Conservation (phyloP, 805 yeast species). For the Wickerhamomyces bovis region DNA sequence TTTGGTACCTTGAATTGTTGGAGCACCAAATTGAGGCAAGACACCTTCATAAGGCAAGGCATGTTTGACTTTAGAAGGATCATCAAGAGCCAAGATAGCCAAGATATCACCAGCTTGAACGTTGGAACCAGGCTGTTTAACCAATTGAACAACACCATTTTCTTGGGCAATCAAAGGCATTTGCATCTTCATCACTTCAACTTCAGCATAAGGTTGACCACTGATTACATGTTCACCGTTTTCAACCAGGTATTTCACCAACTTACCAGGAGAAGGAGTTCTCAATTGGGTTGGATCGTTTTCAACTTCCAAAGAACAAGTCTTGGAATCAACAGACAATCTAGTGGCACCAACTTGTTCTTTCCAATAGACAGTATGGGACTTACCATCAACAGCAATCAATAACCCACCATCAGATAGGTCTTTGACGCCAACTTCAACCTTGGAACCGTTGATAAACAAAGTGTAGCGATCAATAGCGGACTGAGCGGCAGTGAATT, state of each 20-base stretch:
- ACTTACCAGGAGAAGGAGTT: slow-evolving; percentile 98
- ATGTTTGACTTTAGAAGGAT: slow-evolving; percentile 94
- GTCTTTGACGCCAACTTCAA: slow-evolving; percentile 80
- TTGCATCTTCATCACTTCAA: slow-evolving; percentile 99
- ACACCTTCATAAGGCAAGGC: slow-evolving; percentile 95
- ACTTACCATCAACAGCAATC: slow-evolving; percentile 81
- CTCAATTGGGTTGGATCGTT: slow-evolving; percentile 98
- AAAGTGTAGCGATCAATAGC: slow-evolving; percentile 79
- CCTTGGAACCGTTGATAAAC: slow-evolving; percentile 89
- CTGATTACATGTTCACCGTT: slow-evolving; percentile 88
- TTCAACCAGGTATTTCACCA: slow-evolving; percentile 88
- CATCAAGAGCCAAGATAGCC: slow-evolving; percentile 91
- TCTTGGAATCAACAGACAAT: slow-evolving; percentile 89
- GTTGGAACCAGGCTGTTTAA: slow-evolving; percentile 98
- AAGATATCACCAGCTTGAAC: slow-evolving; percentile 94
- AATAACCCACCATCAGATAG: slow-evolving; percentile 93
- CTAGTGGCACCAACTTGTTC: slow-evolving; percentile 96
- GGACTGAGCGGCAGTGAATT: slow-evolving; percentile 93
- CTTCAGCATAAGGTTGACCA: slow-evolving; percentile 96
- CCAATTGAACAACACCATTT: slow-evolving; percentile 84
- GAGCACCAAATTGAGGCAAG: slow-evolving; percentile 82
- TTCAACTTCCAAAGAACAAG: slow-evolving; percentile 90
- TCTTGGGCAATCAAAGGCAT: slow-evolving; percentile 96
- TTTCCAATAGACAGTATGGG: slow-evolving; percentile 95
- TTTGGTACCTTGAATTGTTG: slow-evolving; percentile 76